Base-by-base conservation (phyloP, 2,329 filamentous ascomycete species). In the Apiospora pterosperma region DNA sequence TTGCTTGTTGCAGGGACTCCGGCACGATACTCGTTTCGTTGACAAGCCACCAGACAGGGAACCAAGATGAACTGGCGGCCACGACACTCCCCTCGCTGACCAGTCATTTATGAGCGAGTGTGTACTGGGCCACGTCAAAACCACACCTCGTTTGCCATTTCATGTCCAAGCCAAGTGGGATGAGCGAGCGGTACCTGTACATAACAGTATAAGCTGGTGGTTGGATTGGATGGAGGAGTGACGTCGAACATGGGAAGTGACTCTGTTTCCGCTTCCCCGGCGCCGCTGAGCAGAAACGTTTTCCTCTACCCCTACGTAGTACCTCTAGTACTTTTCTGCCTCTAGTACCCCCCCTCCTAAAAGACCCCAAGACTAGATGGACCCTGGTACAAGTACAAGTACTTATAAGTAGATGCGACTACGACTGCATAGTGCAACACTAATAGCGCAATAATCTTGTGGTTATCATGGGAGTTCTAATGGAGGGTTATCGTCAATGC, bases 191-290 rank as follows among this genome's bases (percentile, higher is more conserved):
- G 28, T n/a, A 19, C 25, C 16, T 11, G 16, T 21, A n/a, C n/a
- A n/a, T n/a, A n/a, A n/a, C n/a, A n/a, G n/a, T n/a, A n/a, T n/a
- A 19, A 31, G 28, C 12, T 55, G 48, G 48, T 55, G 48, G 48
- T 55, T 55, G 48, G 48, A 16, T 28, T 48, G 42, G 42, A 25
- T 23, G n/a, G 28, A 11, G 16, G 48, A 55, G 48, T 55, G 48
- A 55, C 48, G 48, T 55, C 48, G 48, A 55, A 55, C 48, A 55
- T 55, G 48, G 48, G 48, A 55, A 34, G 44, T 55, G 48, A 41
- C 52, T 28, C 28, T 31, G 59, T 48, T 60, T 62, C 60, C 60
- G 60, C 60, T 62, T 62, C 60, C 60, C 60, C 60, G 60, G 39
- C 60, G 36, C 60, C 60, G 39, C 25, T 48, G 59, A 61, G 36